phyloP scores from a whole-genome alignment of 352 stramenopile genomes.

The Phytophthora idaei region DNA sequence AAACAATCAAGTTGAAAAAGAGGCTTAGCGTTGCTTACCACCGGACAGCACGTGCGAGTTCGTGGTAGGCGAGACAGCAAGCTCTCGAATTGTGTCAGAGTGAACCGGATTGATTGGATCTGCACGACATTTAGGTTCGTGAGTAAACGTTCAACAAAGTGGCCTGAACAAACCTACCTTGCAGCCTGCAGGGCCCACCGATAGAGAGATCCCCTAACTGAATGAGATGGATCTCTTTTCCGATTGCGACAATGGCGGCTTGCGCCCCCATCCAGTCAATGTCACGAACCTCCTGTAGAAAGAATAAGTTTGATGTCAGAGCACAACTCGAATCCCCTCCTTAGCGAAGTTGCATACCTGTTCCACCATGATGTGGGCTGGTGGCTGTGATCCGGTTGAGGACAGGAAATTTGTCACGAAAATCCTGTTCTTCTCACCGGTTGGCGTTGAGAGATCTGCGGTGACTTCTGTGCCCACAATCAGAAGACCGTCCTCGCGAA shows the following conservation, averaged over 20 bases:
- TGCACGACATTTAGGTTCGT: slow-evolving; percentile 22
- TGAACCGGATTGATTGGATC: slow-evolving; percentile 63
- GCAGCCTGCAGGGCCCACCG: slow-evolving; percentile 37
- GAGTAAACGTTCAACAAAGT: not conserved
- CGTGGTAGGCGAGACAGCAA: slow-evolving; percentile 47
- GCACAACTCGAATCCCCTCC: not conserved
- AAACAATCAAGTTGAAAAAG: not conserved
- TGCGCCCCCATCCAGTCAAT: slow-evolving; percentile 64
- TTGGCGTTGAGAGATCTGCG: slow-evolving; percentile 3
- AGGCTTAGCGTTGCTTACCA: slow-evolving; percentile 31
- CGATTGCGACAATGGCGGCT: slow-evolving; percentile 62
- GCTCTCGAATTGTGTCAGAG: slow-evolving; percentile 73
- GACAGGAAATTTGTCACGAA: slow-evolving; percentile 62
- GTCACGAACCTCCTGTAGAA: slow-evolving; percentile 70
- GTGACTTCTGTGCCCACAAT: slow-evolving; percentile 69
- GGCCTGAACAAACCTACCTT: slow-evolving; percentile 27
- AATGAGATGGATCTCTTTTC: slow-evolving; percentile 75
- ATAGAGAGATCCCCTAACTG: slow-evolving; percentile 37
- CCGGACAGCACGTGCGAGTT: slow-evolving; percentile 49
- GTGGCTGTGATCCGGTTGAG: slow-evolving; percentile 21
- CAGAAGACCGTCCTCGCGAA: slow-evolving; percentile 75
- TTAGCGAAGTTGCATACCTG: slow-evolving; percentile 37
- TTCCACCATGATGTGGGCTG: slow-evolving; percentile 44
- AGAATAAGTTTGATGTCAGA: slow-evolving; percentile 10
- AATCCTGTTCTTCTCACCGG: slow-evolving; percentile 52